Percentiles rank a stretch among this genome's conserved stretches.
Evolutionary conservation across 257 asterid genomes (phyloP).

Genomic region (Thymus quinquecostatus): DNA sequence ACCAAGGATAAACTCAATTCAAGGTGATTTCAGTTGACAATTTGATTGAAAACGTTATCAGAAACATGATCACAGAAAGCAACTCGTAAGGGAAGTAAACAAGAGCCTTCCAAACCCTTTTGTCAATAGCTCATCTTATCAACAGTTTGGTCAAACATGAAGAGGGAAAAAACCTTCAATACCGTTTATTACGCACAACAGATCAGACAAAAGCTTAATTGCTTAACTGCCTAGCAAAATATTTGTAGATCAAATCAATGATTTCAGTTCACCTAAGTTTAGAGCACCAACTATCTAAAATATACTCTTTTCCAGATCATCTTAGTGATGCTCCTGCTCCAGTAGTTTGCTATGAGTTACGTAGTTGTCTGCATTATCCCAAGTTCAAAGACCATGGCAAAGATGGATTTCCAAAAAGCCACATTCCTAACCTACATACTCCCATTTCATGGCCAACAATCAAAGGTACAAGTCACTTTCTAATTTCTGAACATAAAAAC

Average conservation of each 20-base stretch:
- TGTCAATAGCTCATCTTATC: neutral
- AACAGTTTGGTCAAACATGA: constrained; percentile 2
- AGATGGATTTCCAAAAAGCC: neutral
- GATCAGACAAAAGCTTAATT: neutral
- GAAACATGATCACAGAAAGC: neutral
- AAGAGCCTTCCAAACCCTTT: neutral
- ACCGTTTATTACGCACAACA: neutral
- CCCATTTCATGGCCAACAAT: constrained; percentile 1
- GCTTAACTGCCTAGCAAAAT: neutral
- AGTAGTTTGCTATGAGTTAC: constrained; percentile 6
- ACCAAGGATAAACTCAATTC: neutral
- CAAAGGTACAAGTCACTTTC: neutral
- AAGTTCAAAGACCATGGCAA: neutral
- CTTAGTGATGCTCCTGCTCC: neutral
- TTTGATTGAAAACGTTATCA: neutral
- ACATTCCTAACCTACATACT: neutral
- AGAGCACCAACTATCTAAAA: neutral
- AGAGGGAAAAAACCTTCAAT: neutral
- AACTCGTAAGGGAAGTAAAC: neutral
- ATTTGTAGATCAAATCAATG: neutral
- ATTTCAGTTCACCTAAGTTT: neutral
- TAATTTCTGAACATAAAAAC: neutral
- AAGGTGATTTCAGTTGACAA: neutral
- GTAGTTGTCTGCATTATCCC: neutral
- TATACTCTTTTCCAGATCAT: neutral